phyloP scores from a whole-genome alignment of 73 alveolate genomes.

The Tetrahymena elliotti region DNA sequence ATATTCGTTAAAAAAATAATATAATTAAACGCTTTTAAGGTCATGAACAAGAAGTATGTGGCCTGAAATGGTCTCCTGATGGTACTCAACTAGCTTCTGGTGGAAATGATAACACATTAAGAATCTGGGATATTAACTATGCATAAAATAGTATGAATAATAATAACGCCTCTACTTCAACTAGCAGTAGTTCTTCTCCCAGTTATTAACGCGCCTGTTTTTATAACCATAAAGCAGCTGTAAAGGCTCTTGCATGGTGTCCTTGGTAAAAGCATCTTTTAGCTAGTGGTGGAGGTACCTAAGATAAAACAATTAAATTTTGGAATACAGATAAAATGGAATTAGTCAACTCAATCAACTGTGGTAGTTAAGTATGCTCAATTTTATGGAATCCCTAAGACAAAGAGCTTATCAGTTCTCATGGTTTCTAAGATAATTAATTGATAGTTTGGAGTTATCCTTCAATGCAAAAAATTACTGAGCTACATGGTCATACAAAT shows the following conservation, averaged over 20 bases:
- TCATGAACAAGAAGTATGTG: slow-evolving; percentile 91
- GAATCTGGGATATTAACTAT: slow-evolving; percentile 67
- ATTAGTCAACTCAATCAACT: slow-evolving; percentile 59
- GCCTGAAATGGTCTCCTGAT: slow-evolving; percentile 88
- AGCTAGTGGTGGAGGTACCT: slow-evolving; percentile 99
- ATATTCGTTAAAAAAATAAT: slow-evolving; percentile 71
- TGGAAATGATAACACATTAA: slow-evolving; percentile 85
- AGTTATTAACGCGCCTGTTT: slow-evolving; percentile 49
- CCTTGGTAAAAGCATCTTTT: slow-evolving; percentile 92
- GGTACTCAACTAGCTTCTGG: slow-evolving; percentile 84
- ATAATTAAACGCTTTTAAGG: slow-evolving; percentile 59
- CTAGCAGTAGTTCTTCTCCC: slow-evolving; percentile 10
- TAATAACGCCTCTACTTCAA: neutral
- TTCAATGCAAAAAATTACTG: slow-evolving; percentile 83
- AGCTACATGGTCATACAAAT: slow-evolving; percentile 92
- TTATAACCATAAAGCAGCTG: slow-evolving; percentile 95
- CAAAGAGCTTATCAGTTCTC: slow-evolving; percentile 82
- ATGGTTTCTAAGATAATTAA: slow-evolving; percentile 90
- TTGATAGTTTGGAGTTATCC: slow-evolving; percentile 94
- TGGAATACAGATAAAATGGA: slow-evolving; percentile 87
- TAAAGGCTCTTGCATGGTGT: slow-evolving; percentile 98
- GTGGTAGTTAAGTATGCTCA: slow-evolving; percentile 93
- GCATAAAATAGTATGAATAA: slow-evolving; percentile 36
- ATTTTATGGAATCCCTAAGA: slow-evolving; percentile 72
- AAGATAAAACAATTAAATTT: slow-evolving; percentile 88